Conservation (phyloP, 202 grass and related monocot genomes). For the Elaeis oleifera region DNA sequence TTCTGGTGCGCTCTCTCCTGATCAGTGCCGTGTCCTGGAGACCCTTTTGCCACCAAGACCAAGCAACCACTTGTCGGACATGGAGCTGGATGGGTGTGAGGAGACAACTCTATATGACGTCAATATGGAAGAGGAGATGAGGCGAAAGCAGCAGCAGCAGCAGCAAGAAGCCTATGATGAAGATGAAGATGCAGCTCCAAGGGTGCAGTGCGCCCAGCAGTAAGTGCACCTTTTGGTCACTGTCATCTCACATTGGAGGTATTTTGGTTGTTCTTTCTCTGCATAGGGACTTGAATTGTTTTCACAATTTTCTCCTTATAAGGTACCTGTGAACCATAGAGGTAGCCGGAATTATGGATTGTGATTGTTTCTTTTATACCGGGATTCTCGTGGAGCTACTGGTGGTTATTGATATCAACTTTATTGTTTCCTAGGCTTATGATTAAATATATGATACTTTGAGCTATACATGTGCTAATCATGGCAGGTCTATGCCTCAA, state of each 20-base stretch:
- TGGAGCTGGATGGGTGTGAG: constrained; percentile 67
- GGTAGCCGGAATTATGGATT: no score
- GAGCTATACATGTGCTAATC: no score
- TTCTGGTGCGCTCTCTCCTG: constrained; percentile 34
- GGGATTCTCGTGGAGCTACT: no score
- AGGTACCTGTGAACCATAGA: no score
- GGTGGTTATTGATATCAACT: no score
- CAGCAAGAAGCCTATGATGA: constrained; percentile 71
- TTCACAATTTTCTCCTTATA: no score
- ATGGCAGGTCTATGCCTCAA: no score
- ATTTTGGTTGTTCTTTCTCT: neutral
- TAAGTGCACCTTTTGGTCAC: constrained; percentile 11
- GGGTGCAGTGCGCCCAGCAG: constrained; percentile 93
- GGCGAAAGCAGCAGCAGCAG: constrained; percentile 53
- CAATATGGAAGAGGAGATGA: constrained; percentile 89
- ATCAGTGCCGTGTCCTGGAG: constrained; percentile 49
- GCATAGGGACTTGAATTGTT: neutral
- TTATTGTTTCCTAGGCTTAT: no score
- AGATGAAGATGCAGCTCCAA: constrained; percentile 49
- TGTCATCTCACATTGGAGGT: neutral
- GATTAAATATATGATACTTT: no score
- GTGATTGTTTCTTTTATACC: no score
- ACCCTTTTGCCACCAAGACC: constrained; percentile 49
- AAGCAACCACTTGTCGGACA: constrained; percentile 34
- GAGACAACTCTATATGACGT: constrained; percentile 75